phyloP scores from a whole-genome alignment of 75 land plant genomes.

The Sequoia sempervirens region DNA sequence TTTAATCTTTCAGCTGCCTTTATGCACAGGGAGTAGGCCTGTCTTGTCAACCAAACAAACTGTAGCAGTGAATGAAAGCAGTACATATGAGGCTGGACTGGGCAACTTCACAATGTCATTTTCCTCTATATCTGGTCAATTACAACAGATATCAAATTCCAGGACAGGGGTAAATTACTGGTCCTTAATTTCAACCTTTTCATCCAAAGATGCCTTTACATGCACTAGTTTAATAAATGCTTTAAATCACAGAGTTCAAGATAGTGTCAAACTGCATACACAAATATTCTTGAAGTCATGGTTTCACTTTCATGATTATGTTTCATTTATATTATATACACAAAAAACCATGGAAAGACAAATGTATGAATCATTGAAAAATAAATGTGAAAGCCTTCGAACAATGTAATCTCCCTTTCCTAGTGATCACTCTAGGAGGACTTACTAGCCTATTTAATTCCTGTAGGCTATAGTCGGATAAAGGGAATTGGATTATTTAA shows the following conservation, averaged over 20 bases:
- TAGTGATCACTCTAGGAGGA: no score
- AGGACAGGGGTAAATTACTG: slow-evolving; percentile 39
- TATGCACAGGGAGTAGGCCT: slow-evolving; percentile 5
- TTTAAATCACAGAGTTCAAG: not conserved
- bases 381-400: not conserved
- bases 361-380: not conserved
- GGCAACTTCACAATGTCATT: slow-evolving; percentile 57
- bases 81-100: slow-evolving; percentile 44
- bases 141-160: slow-evolving; percentile 34
- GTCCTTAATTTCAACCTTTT: not conserved
- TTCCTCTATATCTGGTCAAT: slow-evolving; percentile 48
- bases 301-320: not conserved
- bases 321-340: not conserved
- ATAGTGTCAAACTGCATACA: not conserved
- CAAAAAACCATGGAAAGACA: not conserved
- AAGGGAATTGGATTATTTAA: no score
- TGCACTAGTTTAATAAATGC: not conserved
- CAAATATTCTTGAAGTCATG: not conserved
- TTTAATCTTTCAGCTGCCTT: not conserved
- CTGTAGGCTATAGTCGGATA: no score
- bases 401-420: no score
- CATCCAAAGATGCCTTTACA: not conserved
- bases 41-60: slow-evolving; percentile 11
- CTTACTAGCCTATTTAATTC: no score
- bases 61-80: slow-evolving; percentile 12